Percentiles rank a stretch among this genome's conserved stretches.
These are phyloP conservation scores for Pyricularia sp. DNA, from an alignment of 2,329 filamentous ascomycete genomes.

Conservation along the genomic window DNA sequence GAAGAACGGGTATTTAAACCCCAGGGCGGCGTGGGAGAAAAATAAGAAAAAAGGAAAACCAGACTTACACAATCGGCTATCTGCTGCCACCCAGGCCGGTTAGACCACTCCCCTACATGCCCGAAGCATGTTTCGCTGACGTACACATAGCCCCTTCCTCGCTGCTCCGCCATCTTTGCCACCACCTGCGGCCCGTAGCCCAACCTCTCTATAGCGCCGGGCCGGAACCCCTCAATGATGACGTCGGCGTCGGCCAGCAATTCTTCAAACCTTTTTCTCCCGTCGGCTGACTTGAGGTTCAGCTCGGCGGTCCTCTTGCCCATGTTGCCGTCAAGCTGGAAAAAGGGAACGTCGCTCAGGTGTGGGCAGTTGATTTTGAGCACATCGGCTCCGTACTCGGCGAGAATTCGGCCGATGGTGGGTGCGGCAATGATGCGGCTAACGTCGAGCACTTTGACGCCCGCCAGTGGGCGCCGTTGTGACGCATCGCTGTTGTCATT, in stretches of 20 bases:
- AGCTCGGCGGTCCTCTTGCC: slow-evolving; percentile 60
- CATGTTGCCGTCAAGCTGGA: slow-evolving; percentile 63
- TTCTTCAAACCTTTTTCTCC: slow-evolving; percentile 45
- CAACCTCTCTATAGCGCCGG: slow-evolving; percentile 53
- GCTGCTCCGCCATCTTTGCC: slow-evolving; percentile 37
- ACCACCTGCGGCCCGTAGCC: slow-evolving; percentile 52
- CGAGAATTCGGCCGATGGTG: slow-evolving; percentile 60
- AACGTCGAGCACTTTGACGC: slow-evolving; percentile 65
- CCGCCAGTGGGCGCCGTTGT: slow-evolving; percentile 32
- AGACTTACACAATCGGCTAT: slow-evolving; percentile 52
- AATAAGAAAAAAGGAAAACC: no score
- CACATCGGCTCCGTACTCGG: slow-evolving; percentile 68
- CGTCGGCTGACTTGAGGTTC: slow-evolving; percentile 47
- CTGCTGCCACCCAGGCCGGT: slow-evolving; percentile 61
- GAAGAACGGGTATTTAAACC: no score
- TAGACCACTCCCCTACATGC: slow-evolving; percentile 52
- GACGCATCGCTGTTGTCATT: slow-evolving; percentile 11
- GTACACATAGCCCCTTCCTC: slow-evolving; percentile 56
- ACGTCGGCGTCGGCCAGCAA: slow-evolving; percentile 56
- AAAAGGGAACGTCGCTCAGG: slow-evolving; percentile 63
- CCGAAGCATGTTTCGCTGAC: slow-evolving; percentile 67
- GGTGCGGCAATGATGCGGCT: slow-evolving; percentile 70
- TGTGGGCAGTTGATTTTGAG: slow-evolving; percentile 61
- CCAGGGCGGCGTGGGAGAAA: no score
- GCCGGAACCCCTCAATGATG: slow-evolving; percentile 58